These are phyloP conservation scores for Myxozyma vanderwaltii DNA, from an alignment of 805 yeast species.

Conservation along the genomic window DNA sequence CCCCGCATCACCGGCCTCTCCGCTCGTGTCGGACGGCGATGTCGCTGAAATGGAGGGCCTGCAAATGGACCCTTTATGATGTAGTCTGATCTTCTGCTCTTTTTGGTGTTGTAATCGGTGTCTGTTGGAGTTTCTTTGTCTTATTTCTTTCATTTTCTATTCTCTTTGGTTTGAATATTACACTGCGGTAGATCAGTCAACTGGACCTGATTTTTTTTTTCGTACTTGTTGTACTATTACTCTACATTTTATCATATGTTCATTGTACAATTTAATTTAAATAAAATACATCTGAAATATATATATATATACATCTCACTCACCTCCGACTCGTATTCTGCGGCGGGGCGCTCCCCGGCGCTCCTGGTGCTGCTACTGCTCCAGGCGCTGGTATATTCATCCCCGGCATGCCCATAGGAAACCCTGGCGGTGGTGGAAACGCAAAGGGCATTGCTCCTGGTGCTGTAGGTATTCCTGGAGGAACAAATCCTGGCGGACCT, in stretches of 20 bases:
- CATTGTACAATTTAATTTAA: too few relatives aligned
- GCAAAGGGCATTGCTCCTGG: constrained; percentile 3
- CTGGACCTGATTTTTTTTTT: too few relatives aligned
- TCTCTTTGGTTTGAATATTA: not conserved
- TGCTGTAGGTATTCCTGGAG: not conserved
- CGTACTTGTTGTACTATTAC: too few relatives aligned
- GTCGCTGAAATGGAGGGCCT: constrained; percentile 7
- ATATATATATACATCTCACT: not conserved
- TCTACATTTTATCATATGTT: too few relatives aligned
- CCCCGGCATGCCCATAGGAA: constrained; percentile 8
- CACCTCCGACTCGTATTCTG: not conserved
- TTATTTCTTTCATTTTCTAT: too few relatives aligned
- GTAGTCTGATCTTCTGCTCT: not conserved
- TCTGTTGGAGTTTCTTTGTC: not conserved
- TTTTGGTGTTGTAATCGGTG: not conserved
- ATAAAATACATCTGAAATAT: too few relatives aligned
- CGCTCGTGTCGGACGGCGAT: not conserved
- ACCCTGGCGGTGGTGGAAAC: constrained; percentile 15
- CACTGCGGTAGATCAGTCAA: too few relatives aligned
- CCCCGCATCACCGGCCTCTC: constrained; percentile 6
- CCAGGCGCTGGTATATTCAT: not conserved
- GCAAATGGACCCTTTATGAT: not conserved
- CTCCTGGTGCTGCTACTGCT: not conserved
- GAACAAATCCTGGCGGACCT: constrained; percentile 4
- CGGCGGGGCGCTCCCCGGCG: not conserved